Percentiles rank a stretch among this genome's conserved stretches.
phyloP scores from a whole-genome alignment of 306 rosid genomes.

The Leucaena leucocephala region DNA sequence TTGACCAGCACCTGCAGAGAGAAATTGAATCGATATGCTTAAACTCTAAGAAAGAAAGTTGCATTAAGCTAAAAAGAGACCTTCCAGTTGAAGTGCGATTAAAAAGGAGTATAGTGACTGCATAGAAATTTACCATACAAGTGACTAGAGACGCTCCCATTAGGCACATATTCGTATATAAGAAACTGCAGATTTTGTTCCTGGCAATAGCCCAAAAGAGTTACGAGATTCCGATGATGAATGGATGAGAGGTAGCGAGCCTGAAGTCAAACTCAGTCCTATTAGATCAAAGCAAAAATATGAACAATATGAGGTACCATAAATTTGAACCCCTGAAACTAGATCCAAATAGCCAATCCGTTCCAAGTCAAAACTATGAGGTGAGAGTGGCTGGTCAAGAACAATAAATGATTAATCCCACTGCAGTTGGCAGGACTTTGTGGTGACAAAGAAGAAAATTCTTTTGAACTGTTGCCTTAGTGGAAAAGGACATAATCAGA shows the following conservation, averaged over 20 bases:
- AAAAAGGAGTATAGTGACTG: slow-evolving; percentile 24
- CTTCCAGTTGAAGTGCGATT: not conserved
- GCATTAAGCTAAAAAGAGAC: not conserved
- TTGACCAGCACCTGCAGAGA: slow-evolving; percentile 50
- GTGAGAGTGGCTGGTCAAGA: not conserved
- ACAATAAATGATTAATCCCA: not conserved
- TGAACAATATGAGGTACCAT: slow-evolving; percentile 14
- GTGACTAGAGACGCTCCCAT: slow-evolving; percentile 93
- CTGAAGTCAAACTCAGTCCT: slow-evolving; percentile 51
- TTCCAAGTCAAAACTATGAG: slow-evolving; percentile 17
- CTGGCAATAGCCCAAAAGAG: slow-evolving; percentile 92
- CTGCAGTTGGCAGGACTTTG: not conserved
- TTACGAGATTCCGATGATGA: slow-evolving; percentile 79
- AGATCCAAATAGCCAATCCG: slow-evolving; percentile 12
- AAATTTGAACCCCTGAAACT: slow-evolving; percentile 5
- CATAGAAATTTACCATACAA: slow-evolving; percentile 77
- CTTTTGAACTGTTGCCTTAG: slow-evolving; percentile 5
- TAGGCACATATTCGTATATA: slow-evolving; percentile 81
- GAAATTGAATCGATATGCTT: slow-evolving; percentile 24
- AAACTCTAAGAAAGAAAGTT: slow-evolving; percentile 16
- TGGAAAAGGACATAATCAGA: slow-evolving; percentile 5
- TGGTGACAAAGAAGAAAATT: not conserved
- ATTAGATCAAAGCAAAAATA: slow-evolving; percentile 46
- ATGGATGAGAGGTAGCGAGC: slow-evolving; percentile 84
- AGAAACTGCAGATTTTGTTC: slow-evolving; percentile 86